Base-by-base conservation (phyloP, 2,329 filamentous ascomycete species). In the Furcasterigmium furcatum region DNA sequence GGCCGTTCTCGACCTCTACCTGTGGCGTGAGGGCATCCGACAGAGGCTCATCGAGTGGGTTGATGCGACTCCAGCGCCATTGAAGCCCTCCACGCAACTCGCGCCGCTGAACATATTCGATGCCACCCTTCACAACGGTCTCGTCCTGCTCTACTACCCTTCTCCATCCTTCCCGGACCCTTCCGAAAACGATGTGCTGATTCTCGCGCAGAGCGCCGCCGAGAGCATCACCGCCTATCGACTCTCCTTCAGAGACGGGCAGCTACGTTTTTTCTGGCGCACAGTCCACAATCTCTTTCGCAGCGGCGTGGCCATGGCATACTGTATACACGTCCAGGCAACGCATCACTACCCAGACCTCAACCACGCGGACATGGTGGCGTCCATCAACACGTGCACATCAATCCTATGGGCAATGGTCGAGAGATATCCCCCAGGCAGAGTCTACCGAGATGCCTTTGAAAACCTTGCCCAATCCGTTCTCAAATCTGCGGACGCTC, bases 331-430 rank as follows among this genome's bases (percentile, higher is more conserved):
- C 14, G 41, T 10, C 3, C 34, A 41, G 1, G 35, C 25, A 1
- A 14, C 44, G 0, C 32, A 24, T 4, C n/a, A 36, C 2, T 20
- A 41, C 0, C 39, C 36, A 1, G 50, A 44, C 0, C 39, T 58
- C 2, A 43, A 52, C 14, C 14, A 22, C 1, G 41, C 44, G 1
- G 34, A 51, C 0, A 14, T 52, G 24, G 45, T 44, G 3, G 47
- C 27, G 2, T 30, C 44, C 1, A 47, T 60, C 9, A 51, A 54
- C 10, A 41, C 52, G 1, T 61, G 58, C 22, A 52, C 47, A 1
- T 54, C 57, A 0, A 45, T 61, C 5, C 44, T 61, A 0, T 60
- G 58, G 58, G 58, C 50, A 1, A 59, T 61, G 58, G 58, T 55
- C 4, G 58, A 61, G 41, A 46, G 57, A 12, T 59, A 59, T 25